Evolutionary conservation across 2,329 filamentous ascomycete species (phyloP).

Genomic region (Scedosporium boydii): DNA sequence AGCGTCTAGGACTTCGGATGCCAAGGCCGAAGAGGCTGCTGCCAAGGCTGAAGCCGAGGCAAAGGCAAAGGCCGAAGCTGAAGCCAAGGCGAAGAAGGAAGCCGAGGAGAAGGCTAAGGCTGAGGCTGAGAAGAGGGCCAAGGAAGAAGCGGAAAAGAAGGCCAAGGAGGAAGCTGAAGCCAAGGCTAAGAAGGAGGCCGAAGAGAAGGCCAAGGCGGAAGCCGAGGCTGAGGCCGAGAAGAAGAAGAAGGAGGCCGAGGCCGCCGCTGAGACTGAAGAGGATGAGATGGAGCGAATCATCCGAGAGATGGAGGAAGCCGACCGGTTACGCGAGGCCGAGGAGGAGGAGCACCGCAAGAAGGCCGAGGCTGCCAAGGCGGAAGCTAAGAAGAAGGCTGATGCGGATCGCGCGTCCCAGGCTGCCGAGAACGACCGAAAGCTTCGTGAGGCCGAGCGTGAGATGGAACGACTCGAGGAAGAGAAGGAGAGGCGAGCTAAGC

Average conservation of each 20-base stretch:
- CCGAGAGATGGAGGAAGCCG: conserved; percentile 51
- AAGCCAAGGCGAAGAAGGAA: conserved; percentile 15
- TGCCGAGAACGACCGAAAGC: conserved; percentile 53
- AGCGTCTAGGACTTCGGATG: conserved; percentile 20
- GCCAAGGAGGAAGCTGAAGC: conserved; percentile 16
- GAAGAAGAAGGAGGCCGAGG: conserved; percentile 20
- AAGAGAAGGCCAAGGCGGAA: conserved; percentile 25
- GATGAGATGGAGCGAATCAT: conserved; percentile 53
- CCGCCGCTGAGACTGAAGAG: conserved; percentile 21
- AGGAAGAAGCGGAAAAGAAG: conserved; percentile 25
- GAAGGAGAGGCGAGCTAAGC: conserved; percentile 50
- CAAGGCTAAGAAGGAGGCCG: conserved; percentile 23
- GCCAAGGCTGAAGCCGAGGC: conserved; percentile 16
- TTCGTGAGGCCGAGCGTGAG: conserved; percentile 63
- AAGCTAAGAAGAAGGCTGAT: conserved; percentile 41
- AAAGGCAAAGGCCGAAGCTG: conserved; percentile 15
- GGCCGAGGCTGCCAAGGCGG: conserved; percentile 31
- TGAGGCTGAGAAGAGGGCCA: conserved; percentile 18
- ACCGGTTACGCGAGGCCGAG: conserved; percentile 34
- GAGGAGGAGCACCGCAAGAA: conserved; percentile 39
- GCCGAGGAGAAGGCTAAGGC: conserved; percentile 19
- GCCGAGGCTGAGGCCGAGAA: conserved; percentile 22
- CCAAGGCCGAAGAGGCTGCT: conserved; percentile 19
- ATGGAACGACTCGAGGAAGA: conserved; percentile 67
- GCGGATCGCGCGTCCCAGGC: conserved; percentile 32